Evolutionary conservation across 208 protist species (phyloP), one percentile per base, ranked within the genome.

Genomic region (Endotrypanum monterogeii): DNA sequence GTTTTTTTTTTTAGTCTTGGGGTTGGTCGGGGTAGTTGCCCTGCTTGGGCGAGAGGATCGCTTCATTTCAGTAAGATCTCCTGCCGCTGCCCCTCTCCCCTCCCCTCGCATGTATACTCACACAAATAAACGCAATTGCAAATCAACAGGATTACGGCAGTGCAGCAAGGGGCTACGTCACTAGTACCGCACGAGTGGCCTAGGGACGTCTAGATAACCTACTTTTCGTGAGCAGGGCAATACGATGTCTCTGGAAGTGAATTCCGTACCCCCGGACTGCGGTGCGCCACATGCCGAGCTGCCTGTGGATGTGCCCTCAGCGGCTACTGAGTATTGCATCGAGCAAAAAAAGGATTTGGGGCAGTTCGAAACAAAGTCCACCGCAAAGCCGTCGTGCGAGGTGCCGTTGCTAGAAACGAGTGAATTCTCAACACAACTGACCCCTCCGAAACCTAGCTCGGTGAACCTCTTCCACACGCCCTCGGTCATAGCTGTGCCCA

Each of bases 131-230:
- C 20, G 32, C 37, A 32, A 9, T 14, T 16, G 23, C 62, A 30
- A n/a, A 20, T 35, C 62, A 37, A 30, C 41, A 3, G 44, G 44
- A 23, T 23, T 39, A 51, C 41, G 30, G 16, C 25, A 18, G 12
- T 23, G 3, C 18, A 1, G 1, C 58, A 1, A 46, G 11, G 23
- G 39, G n/a, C n/a, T 20, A 57, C 73, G 39, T 57, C 46, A 52
- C 50, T 11, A 23, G 79, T n/a, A 50, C 25, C 48, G 78, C 41
- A 9, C 41, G 41, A 9, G 41, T 9, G 41, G 41, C 3, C 7
- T 3, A 9, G 41, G 9, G 92, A 89, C 87, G 54, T 96, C 92
- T 72, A 73, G 72, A 32, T 77, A 79, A 12, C 95, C 90, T 60
- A 83, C 90, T 11, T 65, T 52, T 41, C 75, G 74, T 12, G 78